These are phyloP conservation scores for Dictyostelium brefeldianum DNA, from an alignment of 78 protist species.

Conservation along the genomic window DNA sequence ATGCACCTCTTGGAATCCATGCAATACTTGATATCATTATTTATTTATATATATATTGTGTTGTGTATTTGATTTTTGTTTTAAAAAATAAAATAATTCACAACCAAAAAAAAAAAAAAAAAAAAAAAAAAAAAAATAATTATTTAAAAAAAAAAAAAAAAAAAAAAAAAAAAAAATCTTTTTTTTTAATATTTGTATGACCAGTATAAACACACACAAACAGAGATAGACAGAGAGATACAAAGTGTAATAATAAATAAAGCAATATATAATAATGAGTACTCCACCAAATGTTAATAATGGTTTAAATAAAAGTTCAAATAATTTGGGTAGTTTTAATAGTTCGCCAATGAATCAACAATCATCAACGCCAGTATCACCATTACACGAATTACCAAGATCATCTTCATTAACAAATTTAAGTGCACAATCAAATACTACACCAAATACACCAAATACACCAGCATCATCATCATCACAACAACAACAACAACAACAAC, in stretches of 20 bases:
- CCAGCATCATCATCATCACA: not conserved
- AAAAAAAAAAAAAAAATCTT: not conserved
- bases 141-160: not conserved
- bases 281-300: not conserved
- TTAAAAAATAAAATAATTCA: too few relatives aligned
- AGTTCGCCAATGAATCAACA: not conserved
- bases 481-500: slow-evolving; percentile 18
- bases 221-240: too few relatives aligned
- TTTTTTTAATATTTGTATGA: not conserved
- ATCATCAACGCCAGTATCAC: not conserved
- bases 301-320: not conserved
- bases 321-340: not conserved
- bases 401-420: slow-evolving; percentile 5
- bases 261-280: not conserved
- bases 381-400: slow-evolving; percentile 11
- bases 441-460: not conserved
- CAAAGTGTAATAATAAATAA: not conserved
- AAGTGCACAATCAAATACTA: not conserved
- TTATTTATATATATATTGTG: too few relatives aligned
- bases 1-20: too few relatives aligned
- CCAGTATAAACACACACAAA: not conserved
- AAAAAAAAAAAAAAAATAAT: too few relatives aligned
- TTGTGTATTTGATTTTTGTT: too few relatives aligned
- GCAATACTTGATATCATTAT: too few relatives aligned
- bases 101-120: too few relatives aligned